These are phyloP conservation scores for Alternaria triticina DNA, from an alignment of 2,329 filamentous ascomycete genomes.

Conservation along the genomic window DNA sequence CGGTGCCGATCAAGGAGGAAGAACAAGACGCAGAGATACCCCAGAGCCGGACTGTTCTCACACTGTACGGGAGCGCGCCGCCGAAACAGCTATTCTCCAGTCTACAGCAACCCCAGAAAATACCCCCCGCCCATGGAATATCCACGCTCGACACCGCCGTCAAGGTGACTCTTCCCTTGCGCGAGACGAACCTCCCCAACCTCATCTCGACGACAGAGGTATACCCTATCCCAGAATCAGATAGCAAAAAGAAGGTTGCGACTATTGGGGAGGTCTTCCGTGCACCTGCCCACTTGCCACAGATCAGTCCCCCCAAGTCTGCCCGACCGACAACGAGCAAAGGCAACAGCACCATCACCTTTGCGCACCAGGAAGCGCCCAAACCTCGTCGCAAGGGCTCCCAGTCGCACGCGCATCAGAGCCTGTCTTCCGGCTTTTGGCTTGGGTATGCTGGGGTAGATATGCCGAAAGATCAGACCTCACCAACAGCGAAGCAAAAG, in stretches of 20 bases:
- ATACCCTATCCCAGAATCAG: constrained; percentile 58
- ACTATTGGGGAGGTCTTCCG: constrained; percentile 78
- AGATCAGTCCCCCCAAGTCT: constrained; percentile 73
- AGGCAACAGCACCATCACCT: constrained; percentile 56
- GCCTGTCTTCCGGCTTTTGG: constrained; percentile 71
- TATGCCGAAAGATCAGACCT: constrained; percentile 54
- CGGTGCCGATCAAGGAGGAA: constrained; percentile 30
- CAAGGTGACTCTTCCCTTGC: constrained; percentile 58
- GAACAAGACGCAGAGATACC: constrained; percentile 28
- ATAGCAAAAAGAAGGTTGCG: constrained; percentile 58
- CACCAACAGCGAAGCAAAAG: constrained; percentile 69
- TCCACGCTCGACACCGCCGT: constrained; percentile 49
- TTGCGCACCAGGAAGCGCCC: constrained; percentile 60
- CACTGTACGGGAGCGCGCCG: constrained; percentile 74
- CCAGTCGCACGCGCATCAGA: constrained; percentile 70
- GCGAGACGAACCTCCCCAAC: constrained; percentile 72
- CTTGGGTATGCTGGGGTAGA: constrained; percentile 60
- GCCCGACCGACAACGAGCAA: constrained; percentile 72
- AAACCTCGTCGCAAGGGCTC: constrained; percentile 49
- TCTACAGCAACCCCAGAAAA: constrained; percentile 64
- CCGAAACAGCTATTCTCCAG: constrained; percentile 87
- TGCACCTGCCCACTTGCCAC: constrained; percentile 68
- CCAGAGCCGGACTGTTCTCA: constrained; percentile 68
- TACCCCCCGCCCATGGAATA: constrained; percentile 40
- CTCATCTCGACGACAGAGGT: constrained; percentile 75